Evolutionary conservation across 257 asterid species (phyloP), one percentile per base, ranked within the genome.

Genomic region (Linderniella brevidens): DNA sequence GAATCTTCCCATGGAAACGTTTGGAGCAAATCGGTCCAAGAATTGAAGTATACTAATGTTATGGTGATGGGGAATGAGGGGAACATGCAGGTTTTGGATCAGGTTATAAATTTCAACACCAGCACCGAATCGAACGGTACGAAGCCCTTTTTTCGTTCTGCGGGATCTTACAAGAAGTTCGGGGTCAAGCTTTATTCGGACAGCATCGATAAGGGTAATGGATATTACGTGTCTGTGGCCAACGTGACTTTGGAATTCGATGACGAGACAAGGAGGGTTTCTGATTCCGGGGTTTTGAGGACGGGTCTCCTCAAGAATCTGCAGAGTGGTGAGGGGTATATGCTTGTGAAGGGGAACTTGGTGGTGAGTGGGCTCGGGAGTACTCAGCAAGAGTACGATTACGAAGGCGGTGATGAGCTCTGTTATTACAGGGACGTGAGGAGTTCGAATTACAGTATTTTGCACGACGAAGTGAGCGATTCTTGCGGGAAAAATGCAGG

Each of bases 401-500:
- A 65, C 13, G 37, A n/a, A n/a, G n/a, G 19, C 0, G 66, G 70
- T 14, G 62, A 62, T 19, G 43, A 58, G 20, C 61, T 18, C 11
- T 82, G 94, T 58, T 86, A 82, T 51, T 64, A 48, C 35, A 79
- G 96, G 63, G 64, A 69, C 13, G 51, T 82, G 35, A 75, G 93
- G 54, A 79, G 87, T 75, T 77, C 80, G 20, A 84, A 80, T 45
- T 80, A 80, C 75, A 75, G 92, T 8, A 56, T 84, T 55, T 19
- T 71, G 17, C 68, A 63, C 35, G 87, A 84, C 48, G 46, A 77
- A 40, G 76, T 66, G 70, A 67, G 56, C 49, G 32, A 35, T 36
- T 48, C 55, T 20, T 83, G 95, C 58, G 20, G 4, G 3, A 25
- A 25, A 25, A 25, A 3, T 25, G 32, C 6, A 6, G 32, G 4